A percentile compares a stretch with the other conserved stretches of the same genome.
Conservation (phyloP, 805 yeast genomes). For the Priceomyces medius region DNA sequence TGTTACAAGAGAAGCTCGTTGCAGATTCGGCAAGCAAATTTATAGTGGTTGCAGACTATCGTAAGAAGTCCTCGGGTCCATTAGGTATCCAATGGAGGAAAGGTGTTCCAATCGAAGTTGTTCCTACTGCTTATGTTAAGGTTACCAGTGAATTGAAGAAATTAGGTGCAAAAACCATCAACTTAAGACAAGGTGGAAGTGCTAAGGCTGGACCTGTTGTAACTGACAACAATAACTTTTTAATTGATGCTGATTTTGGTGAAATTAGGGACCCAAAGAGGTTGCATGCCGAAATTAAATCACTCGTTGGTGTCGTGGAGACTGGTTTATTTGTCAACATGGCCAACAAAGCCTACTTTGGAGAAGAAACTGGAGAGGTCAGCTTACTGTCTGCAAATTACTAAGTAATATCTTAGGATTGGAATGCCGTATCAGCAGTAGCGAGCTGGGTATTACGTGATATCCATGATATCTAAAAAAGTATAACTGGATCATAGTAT, state of each 20-base stretch:
- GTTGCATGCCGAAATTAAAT: conserved; percentile 67
- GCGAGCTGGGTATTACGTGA: too few relatives aligned
- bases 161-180: conserved; percentile 64
- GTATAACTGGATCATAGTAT: too few relatives aligned
- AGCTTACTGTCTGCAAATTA: conserved; percentile 1
- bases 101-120: conserved; percentile 95
- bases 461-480: too few relatives aligned
- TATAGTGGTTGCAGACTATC: conserved; percentile 86
- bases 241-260: conserved; percentile 93
- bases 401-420: not conserved
- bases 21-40: conserved; percentile 77
- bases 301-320: conserved; percentile 90
- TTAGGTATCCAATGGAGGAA: conserved; percentile 83
- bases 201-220: conserved; percentile 97
- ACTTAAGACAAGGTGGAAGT: conserved; percentile 78
- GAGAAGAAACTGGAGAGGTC: conserved; percentile 71
- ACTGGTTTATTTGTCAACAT: conserved; percentile 81
- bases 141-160: conserved; percentile 60
- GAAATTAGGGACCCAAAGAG: conserved; percentile 50
- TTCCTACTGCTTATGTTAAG: conserved; percentile 81
- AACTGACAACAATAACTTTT: conserved; percentile 92
- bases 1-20: conserved; percentile 93
- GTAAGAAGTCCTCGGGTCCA: conserved; percentile 67
- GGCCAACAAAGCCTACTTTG: conserved; percentile 85
- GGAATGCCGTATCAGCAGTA: too few relatives aligned